phyloP scores from a whole-genome alignment of 2,329 filamentous ascomycete genomes.

The Apiospora sp. region DNA sequence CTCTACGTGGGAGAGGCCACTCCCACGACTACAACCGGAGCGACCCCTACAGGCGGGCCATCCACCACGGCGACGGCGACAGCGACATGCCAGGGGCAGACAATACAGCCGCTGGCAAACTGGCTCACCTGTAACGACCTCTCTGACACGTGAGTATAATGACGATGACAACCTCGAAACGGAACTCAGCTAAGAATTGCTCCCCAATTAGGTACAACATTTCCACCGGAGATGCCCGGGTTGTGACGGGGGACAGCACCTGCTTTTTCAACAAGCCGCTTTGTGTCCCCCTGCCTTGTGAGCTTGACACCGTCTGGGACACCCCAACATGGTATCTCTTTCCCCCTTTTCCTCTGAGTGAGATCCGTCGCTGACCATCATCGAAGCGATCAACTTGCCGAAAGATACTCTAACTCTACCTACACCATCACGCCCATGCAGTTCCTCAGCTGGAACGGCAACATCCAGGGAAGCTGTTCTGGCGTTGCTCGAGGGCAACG shows the following conservation, averaged over 20 bases:
- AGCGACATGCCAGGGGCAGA: conserved; percentile 33
- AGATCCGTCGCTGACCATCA: not conserved
- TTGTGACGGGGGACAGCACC: conserved; percentile 27
- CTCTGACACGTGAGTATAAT: conserved; percentile 28
- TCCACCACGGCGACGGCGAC: conserved; percentile 27
- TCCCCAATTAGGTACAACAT: conserved; percentile 26
- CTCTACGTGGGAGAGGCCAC: conserved; percentile 13
- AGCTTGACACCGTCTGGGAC: conserved; percentile 30
- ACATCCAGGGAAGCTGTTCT: conserved; percentile 33
- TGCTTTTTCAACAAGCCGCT: conserved; percentile 29
- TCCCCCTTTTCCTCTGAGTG: not conserved
- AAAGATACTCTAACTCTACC: conserved; percentile 19
- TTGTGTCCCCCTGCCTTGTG: conserved; percentile 32
- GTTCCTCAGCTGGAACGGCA: conserved; percentile 32
- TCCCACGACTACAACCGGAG: not conserved
- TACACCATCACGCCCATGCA: conserved; percentile 24
- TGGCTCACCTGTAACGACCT: conserved; percentile 30
- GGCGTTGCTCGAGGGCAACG: conserved; percentile 29
- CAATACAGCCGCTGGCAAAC: conserved; percentile 19
- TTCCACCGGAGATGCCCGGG: conserved; percentile 31
- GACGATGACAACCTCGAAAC: not conserved
- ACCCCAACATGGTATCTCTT: conserved; percentile 22
- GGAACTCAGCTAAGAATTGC: not conserved
- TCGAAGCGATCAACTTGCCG: conserved; percentile 17
- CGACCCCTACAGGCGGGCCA: not conserved